These are phyloP conservation scores for Thymus quinquecostatus DNA, from an alignment of 257 asterid species.

Conservation along the genomic window DNA sequence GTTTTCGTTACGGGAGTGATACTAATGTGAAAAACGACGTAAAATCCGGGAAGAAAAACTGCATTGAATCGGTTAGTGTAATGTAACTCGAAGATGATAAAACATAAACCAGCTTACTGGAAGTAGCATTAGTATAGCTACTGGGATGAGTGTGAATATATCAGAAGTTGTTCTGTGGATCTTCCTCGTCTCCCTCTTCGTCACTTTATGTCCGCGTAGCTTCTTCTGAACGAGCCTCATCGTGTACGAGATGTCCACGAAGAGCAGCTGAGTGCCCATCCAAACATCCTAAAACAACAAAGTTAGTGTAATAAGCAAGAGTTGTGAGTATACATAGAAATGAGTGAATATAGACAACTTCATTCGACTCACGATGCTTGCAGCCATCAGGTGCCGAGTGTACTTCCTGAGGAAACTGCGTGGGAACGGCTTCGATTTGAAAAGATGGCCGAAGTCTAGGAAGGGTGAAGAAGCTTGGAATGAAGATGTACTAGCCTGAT, in stretches of 20 bases:
- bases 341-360: background rate
- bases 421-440: slow-evolving; percentile 34
- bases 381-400: slow-evolving; percentile 46
- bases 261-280: slow-evolving; percentile 76
- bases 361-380: slow-evolving; percentile 52
- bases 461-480: slow-evolving; percentile 27
- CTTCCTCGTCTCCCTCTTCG: slow-evolving; percentile 62
- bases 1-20: background rate
- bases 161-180: slow-evolving; percentile 57
- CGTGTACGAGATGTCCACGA: slow-evolving; percentile 51
- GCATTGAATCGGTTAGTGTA: too few relatives aligned
- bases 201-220: slow-evolving; percentile 47
- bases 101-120: slow-evolving; percentile 52
- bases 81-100: too few relatives aligned
- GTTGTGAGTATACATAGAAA: background rate
- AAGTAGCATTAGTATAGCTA: slow-evolving; percentile 68
- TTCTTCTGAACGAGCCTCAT: slow-evolving; percentile 49
- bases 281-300: slow-evolving; percentile 50
- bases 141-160: slow-evolving; percentile 63
- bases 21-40: background rate
- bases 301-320: slow-evolving; percentile 25
- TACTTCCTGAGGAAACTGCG: slow-evolving; percentile 48
- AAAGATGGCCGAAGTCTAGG: slow-evolving; percentile 26
- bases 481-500: slow-evolving; percentile 45
- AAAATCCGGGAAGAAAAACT: background rate